Evolutionary conservation across 2,329 filamentous ascomycete species (phyloP), one percentile per base, ranked within the genome.

Genomic region (Sporothrix brunneoviolacea): DNA sequence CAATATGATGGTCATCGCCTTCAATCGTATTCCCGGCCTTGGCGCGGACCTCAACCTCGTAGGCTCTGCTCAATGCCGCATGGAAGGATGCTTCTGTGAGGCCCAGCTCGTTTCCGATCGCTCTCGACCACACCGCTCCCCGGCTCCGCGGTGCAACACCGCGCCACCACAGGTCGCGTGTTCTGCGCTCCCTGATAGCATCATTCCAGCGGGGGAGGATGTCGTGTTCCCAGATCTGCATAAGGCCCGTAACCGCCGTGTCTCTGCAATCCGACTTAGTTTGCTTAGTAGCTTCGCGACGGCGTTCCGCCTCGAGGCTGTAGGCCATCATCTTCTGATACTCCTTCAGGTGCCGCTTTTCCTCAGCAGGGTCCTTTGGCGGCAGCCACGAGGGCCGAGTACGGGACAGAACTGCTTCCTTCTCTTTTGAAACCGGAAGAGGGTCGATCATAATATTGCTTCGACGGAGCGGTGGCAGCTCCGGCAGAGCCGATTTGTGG

Each of bases 281-380:
- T 61, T 67, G 68, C 49, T 72, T 72, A 15, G 72, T 69, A 0
- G 72, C 74, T 57, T 83, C 79, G 56, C 70, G 79, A 60, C 76
- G 76, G 52, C 77, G 76, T 28, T 84, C 81, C 0, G 79, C 76
- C 60, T 80, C 79, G 46, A 72, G 65, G 57, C 80, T 82, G 39
- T 71, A 72, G 0, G 74, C 75, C 84, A 91, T 88, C 85, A 93
- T 91, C 65, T 77, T 82, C 67, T 91, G 84, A 63, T 91, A 93
- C 64, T 93, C 83, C 61, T 80, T 90, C 57, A 98, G 65, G 66
- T 98, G 93, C 58, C 84, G 84, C 64, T 81, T 87, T 70, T 98
- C 93, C 66, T 98, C 93, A 48, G 86, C 86, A 2, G 89, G 91
- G 57, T 93, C 83, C 68, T 93, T 93, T 1, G 88, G 88, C 1